Evolutionary conservation across 345 rosid species (phyloP), one percentile per base, ranked within the genome.

Genomic region (Rhodomyrtus tomentosa): DNA sequence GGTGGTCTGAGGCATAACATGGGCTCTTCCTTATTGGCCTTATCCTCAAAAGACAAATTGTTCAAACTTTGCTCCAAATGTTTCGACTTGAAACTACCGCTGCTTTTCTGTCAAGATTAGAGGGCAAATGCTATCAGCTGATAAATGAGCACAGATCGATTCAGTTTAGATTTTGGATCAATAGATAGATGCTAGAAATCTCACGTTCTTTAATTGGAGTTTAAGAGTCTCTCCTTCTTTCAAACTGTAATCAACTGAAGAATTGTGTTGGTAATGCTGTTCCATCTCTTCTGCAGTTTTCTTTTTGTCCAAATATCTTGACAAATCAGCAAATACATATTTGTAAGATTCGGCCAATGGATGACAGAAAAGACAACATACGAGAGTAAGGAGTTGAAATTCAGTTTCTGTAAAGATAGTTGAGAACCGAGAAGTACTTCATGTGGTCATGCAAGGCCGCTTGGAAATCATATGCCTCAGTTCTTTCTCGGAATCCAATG

Each of bases 221-320:
- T 93, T 96, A 51, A 98, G 90, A 50, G 94, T 95, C 86, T 96
- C 98, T 80, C 99, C 99, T 86, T 98, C 98, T 89, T 95, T 98
- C 87, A 98, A 87, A 90, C 96, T 93, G 92, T 96, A 96, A 90
- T 96, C 98, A 11, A 91, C 93, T 0, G 96, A 85, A 76, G 98
- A 93, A 20, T 93, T 89, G 21, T 87, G 89, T 88, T 96, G 99
- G 93, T 90, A 98, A 85, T 95, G 99, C 84, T 94, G 98, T 84
- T 96, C 99, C 99, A 96, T 98, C 93, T 96, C 99, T 87, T 96
- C 99, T 1, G 99, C 99, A 56, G 98, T 93, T 88, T 92, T 94
- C 93, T 98, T 98, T 90, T 98, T 98, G 93, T 98, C 92, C 90
- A 98, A 87, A 84, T 98, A 98, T 85, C 99, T 97, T 85, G 55